Base-by-base conservation (phyloP, 2,329 filamentous ascomycete genomes). In the Colletotrichum sp. region DNA sequence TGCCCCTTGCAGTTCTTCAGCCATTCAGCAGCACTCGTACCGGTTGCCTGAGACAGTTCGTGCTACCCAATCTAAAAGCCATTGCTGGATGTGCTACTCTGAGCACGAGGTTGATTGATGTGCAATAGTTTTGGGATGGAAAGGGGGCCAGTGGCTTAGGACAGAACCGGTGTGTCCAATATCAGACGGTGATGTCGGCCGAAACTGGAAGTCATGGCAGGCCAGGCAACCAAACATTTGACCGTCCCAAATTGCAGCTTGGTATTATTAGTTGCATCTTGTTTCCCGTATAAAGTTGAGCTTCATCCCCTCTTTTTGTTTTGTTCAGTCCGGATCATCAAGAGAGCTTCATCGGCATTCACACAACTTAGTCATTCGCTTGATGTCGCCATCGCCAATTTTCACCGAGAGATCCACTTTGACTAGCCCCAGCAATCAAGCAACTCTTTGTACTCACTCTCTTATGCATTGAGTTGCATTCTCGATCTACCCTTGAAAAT, bases 301-400 rank as follows among this genome's bases (percentile, higher is more conserved):
- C 59, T 73, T 73, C 70, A 57, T 73, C 73, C 55, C 34, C 59
- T 73, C 70, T 69, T 71, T 39, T 44, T 55, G 11, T 25, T 49
- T 44, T 25, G 32, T n/a, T 36, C 49, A 63, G 34, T 49, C 11
- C 13, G 22, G 29, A 29, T 55, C 30, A 32, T 76, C 64, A 72
- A 30, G 55, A 72, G 32, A 76, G 34, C 69, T 68, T 62, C 64
- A 68, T 22, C 34, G 16, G 25, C 27, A 15, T 49, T 25, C 25
- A 52, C 11, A 52, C 44, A 68, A 64, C 73, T 72, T 59, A 68
- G 73, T 68, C 69, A 72, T 72, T 72, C 63, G 69, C 69, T 44
- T 44, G 49, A 75, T 75, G 67, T 52, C 67, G 59, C 70, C 70
- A 65, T 76, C 73, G 49, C 69, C 73, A 72, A 72, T 57, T 72